Base-by-base conservation (phyloP, 176 grass and related monocot genomes). In the Themeda triandra region DNA sequence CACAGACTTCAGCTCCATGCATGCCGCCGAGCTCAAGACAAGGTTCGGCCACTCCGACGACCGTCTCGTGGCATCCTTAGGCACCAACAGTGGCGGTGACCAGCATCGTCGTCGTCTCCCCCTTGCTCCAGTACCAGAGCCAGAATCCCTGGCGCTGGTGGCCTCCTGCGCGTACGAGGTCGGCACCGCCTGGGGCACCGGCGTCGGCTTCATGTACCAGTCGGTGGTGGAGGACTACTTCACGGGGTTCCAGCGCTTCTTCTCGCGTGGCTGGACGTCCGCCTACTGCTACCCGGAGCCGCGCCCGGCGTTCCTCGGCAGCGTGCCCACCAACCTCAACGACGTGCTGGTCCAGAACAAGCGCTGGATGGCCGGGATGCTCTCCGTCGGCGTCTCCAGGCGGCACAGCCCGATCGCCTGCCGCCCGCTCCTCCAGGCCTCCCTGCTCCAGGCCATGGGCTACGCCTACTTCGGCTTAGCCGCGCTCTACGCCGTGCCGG, bases 191-290 rank as follows among this genome's bases (percentile, higher is more conserved):
- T 96, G 94, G 94, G 94, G 94, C 28, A 8, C 72, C 13, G 0
- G 76, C 78, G 89, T 88, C 4, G 91, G 94, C 2, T 97, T 92
- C 85, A 24, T 93, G 63, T 93, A 97, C 58, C 80, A 88, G 30
- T 88, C 87, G 28, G 72, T 93, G 9, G 71, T 91, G 1, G 94
- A 91, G 85, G 91, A 97, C 83, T 90, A 84, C 82, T 89, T 90
- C 87, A 97, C 94, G 40, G 91, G 91, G 35, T 97, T 75, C 51
- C 64, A 85, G 46, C 77, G 89, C 65, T 74, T 97, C 41, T 88
- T 93, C 72, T 84, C 81, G 29, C 77, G 79, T 6, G 91, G 91
- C 2, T 97, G 94, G 94, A 87, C 72, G 14, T 93, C 94, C 6
- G 83, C 75, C 62, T 93, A 90, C 87, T 93, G 56, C 82, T 82